Base-by-base conservation (phyloP, 192 early-diverging fungal genomes). In the Cladochytrium replicatum region DNA sequence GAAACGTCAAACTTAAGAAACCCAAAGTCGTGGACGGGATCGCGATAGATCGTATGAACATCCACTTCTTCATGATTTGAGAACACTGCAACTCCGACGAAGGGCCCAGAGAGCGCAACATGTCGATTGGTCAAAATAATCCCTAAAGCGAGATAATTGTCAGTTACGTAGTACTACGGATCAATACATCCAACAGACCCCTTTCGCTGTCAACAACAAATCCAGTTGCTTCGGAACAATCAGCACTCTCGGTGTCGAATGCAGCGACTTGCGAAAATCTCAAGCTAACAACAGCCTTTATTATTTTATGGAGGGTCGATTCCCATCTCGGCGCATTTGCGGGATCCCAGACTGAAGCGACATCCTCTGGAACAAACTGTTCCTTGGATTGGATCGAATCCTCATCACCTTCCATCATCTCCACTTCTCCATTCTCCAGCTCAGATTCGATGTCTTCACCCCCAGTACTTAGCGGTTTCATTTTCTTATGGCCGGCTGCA, bases 11-110 rank as follows among this genome's bases (percentile, higher is more conserved):
- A 88, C 64, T 76, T 72, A 21, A 85, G 56, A 42, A 81, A 69
- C 11, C 85, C 85, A 71, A 88, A 88, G 59, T 88, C 86, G 37
- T 88, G 86, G 41, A 88, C 57, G 3, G 72, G 72, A 45, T 74
- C 72, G 31, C 68, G 53, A 57, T 89, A 87, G 19, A 87, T 75
- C 5, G 82, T 74, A 56, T 55, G 77, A 25, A 85, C 87, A 48
- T 79, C 73, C 0, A 84, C 75, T 49, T 87, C 80, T 57, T 87
- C 86, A 40, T 87, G 87, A 48, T 89, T 75, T 44, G 82, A 83
- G 41, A 77, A 86, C 23, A 89, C 68, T 11, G 81, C 85, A 47
- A 86, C 84, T 28, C 85, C 87, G 2, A 86, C 78, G 67, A 87
- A 89, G n/a, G 87, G 87, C 13, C 87, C 87, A 1, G 82, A 4